phyloP scores from a whole-genome alignment of 2,329 filamentous ascomycete genomes.

The Ceratocystis papillata region DNA sequence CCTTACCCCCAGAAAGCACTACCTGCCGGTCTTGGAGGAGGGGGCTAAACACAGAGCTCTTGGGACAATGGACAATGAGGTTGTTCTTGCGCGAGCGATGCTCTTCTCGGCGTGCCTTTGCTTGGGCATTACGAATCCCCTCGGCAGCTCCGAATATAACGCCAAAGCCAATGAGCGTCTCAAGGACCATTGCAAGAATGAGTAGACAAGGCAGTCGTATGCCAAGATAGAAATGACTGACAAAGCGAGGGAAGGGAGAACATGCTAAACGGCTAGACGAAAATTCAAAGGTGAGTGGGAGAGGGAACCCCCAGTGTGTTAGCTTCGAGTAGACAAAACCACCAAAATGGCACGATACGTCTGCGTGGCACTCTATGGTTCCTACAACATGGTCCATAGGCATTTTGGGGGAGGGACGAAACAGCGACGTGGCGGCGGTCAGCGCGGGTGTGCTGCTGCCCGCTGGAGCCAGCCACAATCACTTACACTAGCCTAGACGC shows the following conservation, averaged over 20 bases:
- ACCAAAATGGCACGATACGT: background rate
- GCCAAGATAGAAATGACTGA: background rate
- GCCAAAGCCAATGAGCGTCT: conserved; percentile 34
- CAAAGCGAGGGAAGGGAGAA: background rate
- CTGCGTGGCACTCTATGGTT: background rate
- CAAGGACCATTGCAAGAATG: conserved; percentile 27
- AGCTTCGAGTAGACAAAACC: background rate
- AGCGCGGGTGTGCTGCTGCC: background rate
- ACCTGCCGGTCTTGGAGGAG: conserved; percentile 38
- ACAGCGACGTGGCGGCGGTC: background rate
- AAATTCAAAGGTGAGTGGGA: background rate
- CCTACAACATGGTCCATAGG: background rate
- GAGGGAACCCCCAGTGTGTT: background rate
- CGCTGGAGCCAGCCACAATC: background rate
- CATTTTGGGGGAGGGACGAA: background rate
- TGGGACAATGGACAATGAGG: conserved; percentile 38
- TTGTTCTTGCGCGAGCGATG: conserved; percentile 41
- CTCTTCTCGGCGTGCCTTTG: conserved; percentile 38
- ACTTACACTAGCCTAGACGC: background rate
- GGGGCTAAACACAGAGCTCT: conserved; percentile 37
- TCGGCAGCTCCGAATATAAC: conserved; percentile 39
- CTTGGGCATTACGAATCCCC: conserved; percentile 39
- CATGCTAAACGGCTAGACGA: background rate
- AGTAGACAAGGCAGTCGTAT: background rate
- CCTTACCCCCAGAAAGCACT: conserved; percentile 38